Evolutionary conservation across 2,329 filamentous ascomycete species (phyloP).

Genomic region (Rutstroemia sp.): DNA sequence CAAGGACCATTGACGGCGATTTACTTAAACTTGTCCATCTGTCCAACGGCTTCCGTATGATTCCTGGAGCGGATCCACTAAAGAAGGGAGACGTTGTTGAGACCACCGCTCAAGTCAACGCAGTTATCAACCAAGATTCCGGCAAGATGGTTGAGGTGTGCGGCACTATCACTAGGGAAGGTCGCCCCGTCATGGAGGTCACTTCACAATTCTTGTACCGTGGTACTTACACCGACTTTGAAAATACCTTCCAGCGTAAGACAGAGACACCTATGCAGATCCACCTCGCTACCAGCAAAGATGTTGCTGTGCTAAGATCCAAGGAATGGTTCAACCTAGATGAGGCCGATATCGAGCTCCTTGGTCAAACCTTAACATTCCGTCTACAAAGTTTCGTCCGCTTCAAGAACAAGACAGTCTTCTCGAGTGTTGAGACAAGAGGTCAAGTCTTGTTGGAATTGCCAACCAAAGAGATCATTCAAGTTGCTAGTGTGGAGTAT

Average conservation of each 20-base stretch:
- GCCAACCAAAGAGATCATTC: constrained; percentile 93
- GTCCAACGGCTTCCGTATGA: constrained; percentile 97
- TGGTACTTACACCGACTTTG: constrained; percentile 83
- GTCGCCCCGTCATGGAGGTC: constrained; percentile 89
- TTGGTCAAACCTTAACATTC: constrained; percentile 93
- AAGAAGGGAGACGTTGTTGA: constrained; percentile 92
- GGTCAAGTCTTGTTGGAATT: constrained; percentile 91
- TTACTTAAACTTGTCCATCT: constrained; percentile 92
- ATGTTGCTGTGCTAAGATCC: constrained; percentile 86
- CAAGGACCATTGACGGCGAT: constrained; percentile 90
- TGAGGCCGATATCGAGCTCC: constrained; percentile 76
- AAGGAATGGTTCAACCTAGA: constrained; percentile 96
- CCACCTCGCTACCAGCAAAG: constrained; percentile 78
- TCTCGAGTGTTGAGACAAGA: constrained; percentile 83
- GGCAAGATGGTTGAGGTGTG: constrained; percentile 99
- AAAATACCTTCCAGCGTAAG: constrained; percentile 99
- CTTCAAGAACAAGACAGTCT: constrained; percentile 92
- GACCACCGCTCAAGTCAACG: constrained; percentile 92
- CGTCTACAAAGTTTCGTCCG: constrained; percentile 84
- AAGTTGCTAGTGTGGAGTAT: constrained; percentile 96
- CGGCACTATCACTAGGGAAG: constrained; percentile 82
- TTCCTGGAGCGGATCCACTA: constrained; percentile 86
- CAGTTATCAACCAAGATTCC: constrained; percentile 94
- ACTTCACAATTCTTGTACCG: constrained; percentile 98
- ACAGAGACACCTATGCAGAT: constrained; percentile 91